These are phyloP conservation scores for Melampsora americana DNA, from an alignment of 1,284 basidiomycete species.

Conservation along the genomic window DNA sequence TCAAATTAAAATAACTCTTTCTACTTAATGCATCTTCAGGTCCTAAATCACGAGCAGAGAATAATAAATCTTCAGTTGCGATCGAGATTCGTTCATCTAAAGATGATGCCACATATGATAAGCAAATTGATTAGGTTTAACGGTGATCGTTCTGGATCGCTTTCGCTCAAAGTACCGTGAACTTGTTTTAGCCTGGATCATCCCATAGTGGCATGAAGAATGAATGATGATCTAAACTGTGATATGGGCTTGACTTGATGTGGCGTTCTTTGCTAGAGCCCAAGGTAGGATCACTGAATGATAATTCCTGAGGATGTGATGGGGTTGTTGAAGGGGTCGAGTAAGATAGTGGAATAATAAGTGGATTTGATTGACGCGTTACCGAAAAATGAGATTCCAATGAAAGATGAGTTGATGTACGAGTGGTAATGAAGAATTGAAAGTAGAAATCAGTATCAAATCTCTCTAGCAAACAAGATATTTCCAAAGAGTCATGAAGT, in stretches of 20 bases:
- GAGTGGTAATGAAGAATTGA: neutral
- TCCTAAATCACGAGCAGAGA: constrained; percentile 1
- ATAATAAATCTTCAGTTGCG: constrained; percentile 28
- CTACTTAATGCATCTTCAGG: constrained; percentile 27
- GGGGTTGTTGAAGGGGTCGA: neutral
- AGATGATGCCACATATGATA: constrained; percentile 45
- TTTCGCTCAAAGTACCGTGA: constrained; percentile 25
- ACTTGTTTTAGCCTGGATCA: constrained; percentile 29
- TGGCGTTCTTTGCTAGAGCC: constrained; percentile 34
- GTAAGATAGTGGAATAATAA: no score
- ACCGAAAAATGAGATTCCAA: neutral
- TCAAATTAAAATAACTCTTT: constrained; percentile 35
- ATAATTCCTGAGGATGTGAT: constrained; percentile 18
- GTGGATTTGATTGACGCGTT: neutral
- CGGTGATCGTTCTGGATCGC: constrained; percentile 13
- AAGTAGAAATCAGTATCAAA: neutral
- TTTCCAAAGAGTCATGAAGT: no score
- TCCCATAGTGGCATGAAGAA: constrained; percentile 44
- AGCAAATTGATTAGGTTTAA: constrained; percentile 36
- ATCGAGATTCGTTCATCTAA: constrained; percentile 35
- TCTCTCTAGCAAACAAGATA: neutral
- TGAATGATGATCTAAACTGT: constrained; percentile 40
- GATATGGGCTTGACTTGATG: constrained; percentile 10
- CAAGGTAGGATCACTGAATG: constrained; percentile 40
- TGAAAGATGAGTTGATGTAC: neutral